Evolutionary conservation across 192 early-diverging fungal genomes (phyloP), one percentile per base, ranked within the genome.

Genomic region (Backusella sp.): DNA sequence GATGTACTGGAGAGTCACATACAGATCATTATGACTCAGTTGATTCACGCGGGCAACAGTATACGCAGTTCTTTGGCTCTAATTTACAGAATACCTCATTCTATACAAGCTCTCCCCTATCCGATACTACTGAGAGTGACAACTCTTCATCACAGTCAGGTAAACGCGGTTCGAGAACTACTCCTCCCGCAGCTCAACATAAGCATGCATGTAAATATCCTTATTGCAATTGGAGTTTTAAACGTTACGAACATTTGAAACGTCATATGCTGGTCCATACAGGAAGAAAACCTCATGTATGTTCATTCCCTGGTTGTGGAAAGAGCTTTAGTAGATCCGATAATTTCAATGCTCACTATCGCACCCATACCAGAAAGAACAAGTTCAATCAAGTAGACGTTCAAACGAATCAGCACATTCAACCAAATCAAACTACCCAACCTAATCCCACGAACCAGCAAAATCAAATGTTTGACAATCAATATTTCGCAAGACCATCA

Each of bases 251-350:
- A 77, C 94, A 95, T 73, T 83, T 95, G 23, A 94, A 92, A 53
- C 88, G 93, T 41, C 94, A 94, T 74, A 88, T 91, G 86, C 84
- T 92, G 66, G 91, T 90, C 1, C 93, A 94, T 75, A 90, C 93
- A 59, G 92, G 92, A 66, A 91, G 91, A 72, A 83, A 90, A 56
- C 90, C 92, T 35, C 89, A 92, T 79, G 77, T 84, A 41, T 94
- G 92, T 80, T 83, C 83, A 62, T 87, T 86, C 79, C 81, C 88
- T 41, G 90, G 88, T 70, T 96, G 94, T 78, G 91, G 90, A 77
- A 94, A 94, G 82, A 86, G 85, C 15, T 96, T 96, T 78, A 93
- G 91, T 75, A 89, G 92, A 72, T 92, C 92, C 21, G 92, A 92
- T 62, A 93, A 92, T 73, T 91, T 93, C 74, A 87, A 91, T 11